Evolutionary conservation across 2,329 filamentous ascomycete species (phyloP).

Genomic region (Colletotrichum tropicicola): DNA sequence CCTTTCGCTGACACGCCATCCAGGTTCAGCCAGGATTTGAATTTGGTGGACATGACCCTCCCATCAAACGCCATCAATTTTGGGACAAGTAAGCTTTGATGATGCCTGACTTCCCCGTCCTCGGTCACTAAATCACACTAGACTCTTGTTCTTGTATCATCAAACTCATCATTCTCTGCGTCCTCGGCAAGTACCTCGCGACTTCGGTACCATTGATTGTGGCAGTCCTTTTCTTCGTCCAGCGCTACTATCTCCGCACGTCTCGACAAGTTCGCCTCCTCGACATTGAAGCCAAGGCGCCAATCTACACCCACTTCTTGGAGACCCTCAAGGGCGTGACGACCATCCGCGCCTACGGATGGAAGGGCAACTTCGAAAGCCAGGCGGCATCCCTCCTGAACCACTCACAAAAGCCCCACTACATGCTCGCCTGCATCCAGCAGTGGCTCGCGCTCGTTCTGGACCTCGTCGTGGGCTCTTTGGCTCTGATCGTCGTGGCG

Average conservation of each 20-base stretch:
- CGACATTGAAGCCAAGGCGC: constrained; percentile 41
- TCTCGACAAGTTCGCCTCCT: constrained; percentile 42
- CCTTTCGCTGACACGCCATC: background rate
- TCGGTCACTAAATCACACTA: no score
- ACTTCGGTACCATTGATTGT: constrained; percentile 36
- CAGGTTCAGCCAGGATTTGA: constrained; percentile 5
- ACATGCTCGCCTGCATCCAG: constrained; percentile 61
- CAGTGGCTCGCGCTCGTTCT: constrained; percentile 62
- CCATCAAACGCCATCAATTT: background rate
- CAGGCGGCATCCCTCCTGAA: constrained; percentile 37
- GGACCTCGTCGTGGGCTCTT: constrained; percentile 57
- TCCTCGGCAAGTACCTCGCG: constrained; percentile 33
- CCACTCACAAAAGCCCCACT: constrained; percentile 60
- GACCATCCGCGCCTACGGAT: constrained; percentile 46
- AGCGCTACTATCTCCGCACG: constrained; percentile 39
- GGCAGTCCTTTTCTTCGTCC: constrained; percentile 35
- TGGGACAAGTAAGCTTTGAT: background rate
- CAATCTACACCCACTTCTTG: constrained; percentile 38
- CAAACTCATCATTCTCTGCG: constrained; percentile 1
- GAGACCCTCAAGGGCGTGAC: constrained; percentile 36
- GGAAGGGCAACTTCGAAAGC: constrained; percentile 33
- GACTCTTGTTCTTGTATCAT: background rate
- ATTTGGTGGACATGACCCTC: background rate
- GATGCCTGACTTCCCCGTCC: no score
- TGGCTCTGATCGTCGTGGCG: constrained; percentile 45